These are phyloP conservation scores for Gymnopilus junonius DNA, from an alignment of 768 basidiomycete genomes.

Conservation along the genomic window DNA sequence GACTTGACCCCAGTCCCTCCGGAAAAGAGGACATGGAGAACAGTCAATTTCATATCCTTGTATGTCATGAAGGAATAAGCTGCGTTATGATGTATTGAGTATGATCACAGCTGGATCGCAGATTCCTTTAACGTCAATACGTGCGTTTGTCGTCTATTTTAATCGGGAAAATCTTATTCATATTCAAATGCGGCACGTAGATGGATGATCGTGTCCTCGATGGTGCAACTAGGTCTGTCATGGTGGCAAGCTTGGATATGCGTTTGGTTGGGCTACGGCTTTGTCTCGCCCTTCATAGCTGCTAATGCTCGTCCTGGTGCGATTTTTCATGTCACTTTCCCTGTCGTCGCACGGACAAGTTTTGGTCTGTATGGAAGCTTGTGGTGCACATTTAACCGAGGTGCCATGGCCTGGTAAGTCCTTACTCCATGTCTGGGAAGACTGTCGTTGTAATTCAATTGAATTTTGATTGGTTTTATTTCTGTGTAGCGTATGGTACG, in stretches of 20 bases:
- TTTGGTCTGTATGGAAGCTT: slow-evolving; percentile 80
- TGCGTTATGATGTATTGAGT: background rate
- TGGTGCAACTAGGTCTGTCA: slow-evolving; percentile 71
- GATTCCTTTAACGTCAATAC: slow-evolving; percentile 83
- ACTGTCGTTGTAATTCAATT: background rate
- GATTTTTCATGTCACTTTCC: slow-evolving; percentile 76
- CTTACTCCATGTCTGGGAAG: background rate
- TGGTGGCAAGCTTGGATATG: slow-evolving; percentile 91
- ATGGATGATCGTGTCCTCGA: slow-evolving; percentile 80
- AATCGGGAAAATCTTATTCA: background rate
- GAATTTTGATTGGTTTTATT: background rate
- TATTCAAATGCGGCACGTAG: slow-evolving; percentile 32
- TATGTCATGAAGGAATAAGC: slow-evolving; percentile 33
- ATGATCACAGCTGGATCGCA: slow-evolving; percentile 66
- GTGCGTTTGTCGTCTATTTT: slow-evolving; percentile 40
- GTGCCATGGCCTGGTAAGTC: slow-evolving; percentile 71
- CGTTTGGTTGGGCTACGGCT: slow-evolving; percentile 65
- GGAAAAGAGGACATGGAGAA: slow-evolving; percentile 67
- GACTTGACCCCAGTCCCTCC: slow-evolving; percentile 72
- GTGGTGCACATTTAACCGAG: slow-evolving; percentile 81
- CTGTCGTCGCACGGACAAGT: slow-evolving; percentile 74
- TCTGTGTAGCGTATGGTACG: slow-evolving; percentile 67
- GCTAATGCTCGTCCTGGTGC: slow-evolving; percentile 81
- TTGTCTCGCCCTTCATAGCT: slow-evolving; percentile 73
- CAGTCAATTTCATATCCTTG: slow-evolving; percentile 71